phyloP scores from a whole-genome alignment of 768 basidiomycete species.

The Leccinum disarticulatum region DNA sequence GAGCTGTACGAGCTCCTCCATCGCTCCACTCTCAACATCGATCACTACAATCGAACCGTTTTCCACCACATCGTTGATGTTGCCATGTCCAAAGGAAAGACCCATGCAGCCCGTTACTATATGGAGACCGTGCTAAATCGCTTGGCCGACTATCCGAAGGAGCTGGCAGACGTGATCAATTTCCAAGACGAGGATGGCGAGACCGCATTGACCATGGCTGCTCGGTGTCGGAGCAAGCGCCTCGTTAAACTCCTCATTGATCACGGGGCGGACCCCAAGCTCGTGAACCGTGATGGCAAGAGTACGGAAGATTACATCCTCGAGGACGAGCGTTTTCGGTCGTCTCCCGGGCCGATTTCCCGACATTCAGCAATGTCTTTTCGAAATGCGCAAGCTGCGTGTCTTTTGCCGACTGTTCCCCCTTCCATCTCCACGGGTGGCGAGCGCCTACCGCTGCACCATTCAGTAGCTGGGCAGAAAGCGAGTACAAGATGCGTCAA shows the following conservation, averaged over 20 bases:
- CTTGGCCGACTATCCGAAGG: slow-evolving; percentile 90
- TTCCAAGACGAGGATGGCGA: slow-evolving; percentile 99
- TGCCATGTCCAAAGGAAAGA: slow-evolving; percentile 96
- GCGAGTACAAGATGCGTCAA: slow-evolving; percentile 83
- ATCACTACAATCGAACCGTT: slow-evolving; percentile 94
- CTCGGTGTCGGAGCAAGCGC: slow-evolving; percentile 91
- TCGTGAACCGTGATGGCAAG: slow-evolving; percentile 92
- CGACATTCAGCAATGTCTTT: slow-evolving; percentile 67
- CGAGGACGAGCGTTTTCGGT: slow-evolving; percentile 95
- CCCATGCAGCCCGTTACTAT: slow-evolving; percentile 96
- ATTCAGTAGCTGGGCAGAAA: slow-evolving; percentile 81
- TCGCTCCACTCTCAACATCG: slow-evolving; percentile 98
- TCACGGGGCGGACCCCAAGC: slow-evolving; percentile 94
- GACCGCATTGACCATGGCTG: slow-evolving; percentile 95
- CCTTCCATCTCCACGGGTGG: slow-evolving; percentile 45
- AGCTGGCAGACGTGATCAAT: slow-evolving; percentile 96
- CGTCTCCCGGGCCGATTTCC: slow-evolving; percentile 80
- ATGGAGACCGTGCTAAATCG: slow-evolving; percentile 94
- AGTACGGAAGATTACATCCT: slow-evolving; percentile 98
- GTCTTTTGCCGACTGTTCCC: slow-evolving; percentile 42
- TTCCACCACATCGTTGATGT: slow-evolving; percentile 98
- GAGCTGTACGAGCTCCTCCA: slow-evolving; percentile 96
- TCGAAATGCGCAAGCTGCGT: slow-evolving; percentile 62
- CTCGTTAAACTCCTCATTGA: slow-evolving; percentile 95
- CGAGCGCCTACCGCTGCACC: slow-evolving; percentile 74